phyloP scores from a whole-genome alignment of 2,329 filamentous ascomycete genomes.

The Leptographium procerum region DNA sequence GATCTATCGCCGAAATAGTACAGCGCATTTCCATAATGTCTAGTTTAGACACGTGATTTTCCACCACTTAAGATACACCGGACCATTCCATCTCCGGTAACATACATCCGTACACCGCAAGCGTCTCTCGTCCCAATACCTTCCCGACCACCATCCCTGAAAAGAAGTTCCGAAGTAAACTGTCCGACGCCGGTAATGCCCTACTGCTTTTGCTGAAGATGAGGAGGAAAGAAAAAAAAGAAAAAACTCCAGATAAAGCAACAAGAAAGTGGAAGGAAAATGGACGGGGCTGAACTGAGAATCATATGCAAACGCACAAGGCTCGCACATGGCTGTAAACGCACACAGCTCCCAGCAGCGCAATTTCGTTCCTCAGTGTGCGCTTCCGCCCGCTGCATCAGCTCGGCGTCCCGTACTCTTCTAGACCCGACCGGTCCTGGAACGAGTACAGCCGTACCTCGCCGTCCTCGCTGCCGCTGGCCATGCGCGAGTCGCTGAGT shows the following conservation, averaged over 20 bases:
- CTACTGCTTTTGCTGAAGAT: neutral
- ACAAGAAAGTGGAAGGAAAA: no score
- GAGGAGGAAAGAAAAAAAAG: neutral
- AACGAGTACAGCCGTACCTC: constrained; percentile 81
- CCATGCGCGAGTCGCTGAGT: constrained; percentile 78
- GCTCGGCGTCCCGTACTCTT: constrained; percentile 39
- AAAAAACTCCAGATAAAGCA: neutral
- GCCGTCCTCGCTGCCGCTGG: constrained; percentile 86
- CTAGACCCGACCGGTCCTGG: constrained; percentile 32
- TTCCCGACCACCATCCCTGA: neutral
- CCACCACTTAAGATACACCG: no score
- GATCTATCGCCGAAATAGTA: no score
- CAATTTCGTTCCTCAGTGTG: neutral
- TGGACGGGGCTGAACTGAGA: no score
- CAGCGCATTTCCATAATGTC: no score
- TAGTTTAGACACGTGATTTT: no score
- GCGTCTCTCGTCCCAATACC: neutral
- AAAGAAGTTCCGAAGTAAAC: neutral
- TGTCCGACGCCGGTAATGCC: neutral
- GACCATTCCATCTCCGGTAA: no score
- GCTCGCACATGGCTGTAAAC: neutral
- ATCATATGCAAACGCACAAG: no score
- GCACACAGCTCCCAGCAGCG: neutral
- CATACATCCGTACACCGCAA: neutral
- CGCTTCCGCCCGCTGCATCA: constrained; percentile 19